Evolutionary conservation across 2,329 filamentous ascomycete genomes (phyloP).

Genomic region (Beauveria bassiana): DNA sequence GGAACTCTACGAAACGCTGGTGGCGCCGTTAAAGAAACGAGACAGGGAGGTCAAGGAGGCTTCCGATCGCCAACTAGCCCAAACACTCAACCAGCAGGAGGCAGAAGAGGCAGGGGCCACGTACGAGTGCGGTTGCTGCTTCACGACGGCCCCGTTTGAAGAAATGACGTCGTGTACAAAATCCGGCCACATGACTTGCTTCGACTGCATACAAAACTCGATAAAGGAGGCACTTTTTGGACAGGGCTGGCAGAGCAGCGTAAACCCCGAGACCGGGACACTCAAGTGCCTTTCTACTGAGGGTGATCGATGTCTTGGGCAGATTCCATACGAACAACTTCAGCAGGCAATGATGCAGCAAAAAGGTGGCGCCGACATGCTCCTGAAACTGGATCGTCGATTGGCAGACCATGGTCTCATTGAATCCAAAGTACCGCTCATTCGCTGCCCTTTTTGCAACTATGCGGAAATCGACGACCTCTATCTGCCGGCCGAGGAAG

Average conservation of each 20-base stretch:
- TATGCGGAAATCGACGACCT: slow-evolving; percentile 85
- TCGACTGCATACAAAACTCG: slow-evolving; percentile 73
- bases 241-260: slow-evolving; percentile 79
- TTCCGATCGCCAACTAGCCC: slow-evolving; percentile 45
- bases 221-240: slow-evolving; percentile 86
- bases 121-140: slow-evolving; percentile 75
- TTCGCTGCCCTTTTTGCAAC: slow-evolving; percentile 82
- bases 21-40: slow-evolving; percentile 43
- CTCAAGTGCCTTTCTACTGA: slow-evolving; percentile 77
- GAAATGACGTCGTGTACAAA: slow-evolving; percentile 64
- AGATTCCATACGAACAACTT: slow-evolving; percentile 61
- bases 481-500: slow-evolving; percentile 51
- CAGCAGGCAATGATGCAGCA: slow-evolving; percentile 63
- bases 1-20: slow-evolving; percentile 51
- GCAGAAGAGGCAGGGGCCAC: slow-evolving; percentile 48
- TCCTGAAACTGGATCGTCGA: slow-evolving; percentile 70
- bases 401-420: slow-evolving; percentile 69
- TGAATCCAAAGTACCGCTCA: slow-evolving; percentile 64
- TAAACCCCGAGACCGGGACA: slow-evolving; percentile 64
- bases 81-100: slow-evolving; percentile 48
- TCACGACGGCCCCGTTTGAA: slow-evolving; percentile 62
- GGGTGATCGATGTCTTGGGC: slow-evolving; percentile 63
- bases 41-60: slow-evolving; percentile 36
- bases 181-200: slow-evolving; percentile 66
- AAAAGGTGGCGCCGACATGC: slow-evolving; percentile 61